Conservation (phyloP, 495 filamentous ascomycete genomes). For the Daldinia caldariorum region DNA sequence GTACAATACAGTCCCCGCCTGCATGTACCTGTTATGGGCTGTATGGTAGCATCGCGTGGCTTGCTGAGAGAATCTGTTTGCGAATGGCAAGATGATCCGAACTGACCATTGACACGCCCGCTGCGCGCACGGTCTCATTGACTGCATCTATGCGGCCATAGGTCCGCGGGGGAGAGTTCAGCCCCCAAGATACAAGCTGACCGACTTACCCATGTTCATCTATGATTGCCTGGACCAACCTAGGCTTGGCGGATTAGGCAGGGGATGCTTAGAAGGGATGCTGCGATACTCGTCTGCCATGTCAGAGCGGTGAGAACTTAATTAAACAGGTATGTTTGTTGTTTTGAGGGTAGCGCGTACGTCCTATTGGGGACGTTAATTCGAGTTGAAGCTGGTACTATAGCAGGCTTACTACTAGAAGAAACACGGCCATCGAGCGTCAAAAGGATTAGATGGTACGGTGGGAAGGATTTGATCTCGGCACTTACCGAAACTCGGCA, state of each 20-base stretch:
- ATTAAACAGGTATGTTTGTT: slow-evolving; percentile 15
- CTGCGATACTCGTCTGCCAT: slow-evolving; percentile 11
- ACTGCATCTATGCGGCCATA: slow-evolving; percentile 14
- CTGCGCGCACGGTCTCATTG: slow-evolving; percentile 7
- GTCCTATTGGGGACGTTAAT: slow-evolving; percentile 2
- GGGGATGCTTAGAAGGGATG: slow-evolving; percentile 14
- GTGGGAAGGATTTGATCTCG: slow-evolving; percentile 28
- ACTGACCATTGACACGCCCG: slow-evolving; percentile 4
- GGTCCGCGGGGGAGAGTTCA: slow-evolving; percentile 12
- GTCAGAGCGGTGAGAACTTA: slow-evolving; percentile 14
- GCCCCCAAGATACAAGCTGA: slow-evolving; percentile 30
- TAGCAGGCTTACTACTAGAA: background rate
- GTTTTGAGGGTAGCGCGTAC: background rate
- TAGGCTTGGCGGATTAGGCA: background rate
- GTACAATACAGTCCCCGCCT: slow-evolving; percentile 15
- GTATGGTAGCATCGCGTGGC: slow-evolving; percentile 40
- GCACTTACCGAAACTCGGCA: slow-evolving; percentile 29
- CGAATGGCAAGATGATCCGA: slow-evolving; percentile 41
- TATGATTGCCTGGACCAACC: slow-evolving; percentile 11
- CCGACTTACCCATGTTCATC: slow-evolving; percentile 22
- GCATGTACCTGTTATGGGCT: slow-evolving; percentile 12
- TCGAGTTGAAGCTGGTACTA: background rate
- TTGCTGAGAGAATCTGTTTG: slow-evolving; percentile 43
- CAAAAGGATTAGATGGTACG: slow-evolving; percentile 1
- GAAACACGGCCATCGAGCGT: background rate